Evolutionary conservation across 768 basidiomycete genomes (phyloP).

Genomic region (Lactarius sp.): DNA sequence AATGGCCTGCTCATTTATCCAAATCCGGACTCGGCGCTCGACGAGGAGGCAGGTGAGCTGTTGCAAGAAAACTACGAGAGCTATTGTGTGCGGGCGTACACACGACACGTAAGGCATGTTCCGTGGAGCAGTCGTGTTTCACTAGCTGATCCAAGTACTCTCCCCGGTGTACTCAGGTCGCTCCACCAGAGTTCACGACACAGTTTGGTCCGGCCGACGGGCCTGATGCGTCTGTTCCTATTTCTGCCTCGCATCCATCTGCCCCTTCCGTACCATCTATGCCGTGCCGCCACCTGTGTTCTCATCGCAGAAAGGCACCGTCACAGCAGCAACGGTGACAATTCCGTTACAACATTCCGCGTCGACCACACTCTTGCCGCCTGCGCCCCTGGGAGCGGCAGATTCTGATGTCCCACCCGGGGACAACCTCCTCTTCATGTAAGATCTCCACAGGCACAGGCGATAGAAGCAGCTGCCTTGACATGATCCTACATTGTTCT

Average conservation of each 20-base stretch:
- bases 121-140: background rate
- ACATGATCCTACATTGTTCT: no score
- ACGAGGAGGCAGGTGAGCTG: constrained; percentile 93
- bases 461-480: no score
- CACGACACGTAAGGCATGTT: constrained; percentile 67
- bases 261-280: constrained; percentile 32
- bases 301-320: constrained; percentile 27
- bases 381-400: constrained; percentile 64
- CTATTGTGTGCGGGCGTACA: constrained; percentile 87
- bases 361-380: constrained; percentile 47
- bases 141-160: background rate
- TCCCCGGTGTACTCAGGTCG: constrained; percentile 27
- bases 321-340: constrained; percentile 31
- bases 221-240: constrained; percentile 29
- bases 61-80: constrained; percentile 84
- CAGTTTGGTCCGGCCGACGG: constrained; percentile 31
- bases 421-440: no score
- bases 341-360: constrained; percentile 39
- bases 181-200: constrained; percentile 60
- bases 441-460: no score
- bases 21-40: constrained; percentile 92
- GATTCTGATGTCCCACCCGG: constrained; percentile 55
- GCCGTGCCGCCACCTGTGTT: constrained; percentile 31
- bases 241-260: constrained; percentile 30
- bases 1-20: no score